phyloP scores from a whole-genome alignment of 176 grass and related monocot genomes.

The Oryza meyeriana region DNA sequence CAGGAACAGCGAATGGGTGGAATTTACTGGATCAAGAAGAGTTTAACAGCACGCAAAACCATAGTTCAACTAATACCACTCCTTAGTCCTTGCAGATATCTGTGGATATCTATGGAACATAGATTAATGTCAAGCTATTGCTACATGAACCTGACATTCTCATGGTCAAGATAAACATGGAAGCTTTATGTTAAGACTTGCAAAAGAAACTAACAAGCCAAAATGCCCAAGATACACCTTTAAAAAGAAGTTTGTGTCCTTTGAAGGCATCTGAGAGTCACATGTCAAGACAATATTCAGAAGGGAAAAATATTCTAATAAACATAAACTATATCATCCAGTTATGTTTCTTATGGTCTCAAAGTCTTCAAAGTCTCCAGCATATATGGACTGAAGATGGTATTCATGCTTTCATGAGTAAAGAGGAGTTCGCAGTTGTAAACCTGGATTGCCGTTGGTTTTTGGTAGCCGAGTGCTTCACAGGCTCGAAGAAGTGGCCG shows the following conservation, averaged over 20 bases:
- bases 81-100: background rate
- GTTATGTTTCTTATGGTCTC: background rate
- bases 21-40: background rate
- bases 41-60: background rate
- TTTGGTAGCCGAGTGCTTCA: constrained; percentile 87
- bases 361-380: background rate
- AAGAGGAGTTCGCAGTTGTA: constrained; percentile 12
- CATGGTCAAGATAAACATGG: background rate
- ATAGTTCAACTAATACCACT: background rate
- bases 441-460: constrained; percentile 98
- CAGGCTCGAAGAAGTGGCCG: constrained; percentile 84
- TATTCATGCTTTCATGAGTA: background rate
- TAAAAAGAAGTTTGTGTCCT: background rate
- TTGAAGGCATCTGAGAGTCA: background rate
- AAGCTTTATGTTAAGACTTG: background rate
- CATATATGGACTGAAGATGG: background rate
- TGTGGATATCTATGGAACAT: background rate
- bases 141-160: background rate
- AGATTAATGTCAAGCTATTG: background rate
- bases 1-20: background rate
- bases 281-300: background rate
- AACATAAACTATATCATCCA: background rate
- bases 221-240: background rate
- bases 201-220: background rate
- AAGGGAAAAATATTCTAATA: background rate